Conservation (phyloP, 208 protist genomes). For the Acanthamoeba sp. region DNA sequence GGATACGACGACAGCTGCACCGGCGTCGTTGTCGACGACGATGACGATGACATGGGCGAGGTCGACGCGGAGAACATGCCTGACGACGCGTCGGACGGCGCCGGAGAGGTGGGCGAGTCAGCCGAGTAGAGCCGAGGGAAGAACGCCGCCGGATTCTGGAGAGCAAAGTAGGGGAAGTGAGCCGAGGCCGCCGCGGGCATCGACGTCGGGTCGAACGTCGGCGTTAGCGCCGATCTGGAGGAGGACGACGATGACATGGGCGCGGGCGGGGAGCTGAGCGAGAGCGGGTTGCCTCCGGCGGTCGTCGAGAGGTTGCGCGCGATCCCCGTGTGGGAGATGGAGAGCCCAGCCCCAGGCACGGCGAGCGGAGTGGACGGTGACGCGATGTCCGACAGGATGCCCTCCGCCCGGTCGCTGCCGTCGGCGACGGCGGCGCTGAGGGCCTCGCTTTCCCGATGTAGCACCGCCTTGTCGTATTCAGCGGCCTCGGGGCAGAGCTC, state of each 20-base stretch:
- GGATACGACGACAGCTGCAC: background rate
- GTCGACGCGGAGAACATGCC: background rate
- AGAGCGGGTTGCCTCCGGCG: background rate
- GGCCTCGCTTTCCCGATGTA: too few relatives aligned
- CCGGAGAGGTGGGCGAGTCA: background rate
- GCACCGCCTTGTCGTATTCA: slow-evolving; percentile 13
- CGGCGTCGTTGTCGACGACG: background rate
- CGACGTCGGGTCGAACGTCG: background rate
- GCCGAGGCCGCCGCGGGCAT: background rate
- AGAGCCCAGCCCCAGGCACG: background rate
- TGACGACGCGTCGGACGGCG: background rate
- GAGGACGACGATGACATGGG: too few relatives aligned
- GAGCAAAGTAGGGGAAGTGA: background rate
- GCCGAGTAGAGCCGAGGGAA: background rate
- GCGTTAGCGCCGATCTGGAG: background rate
- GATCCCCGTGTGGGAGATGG: background rate
- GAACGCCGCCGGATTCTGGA: background rate
- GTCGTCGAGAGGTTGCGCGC: background rate
- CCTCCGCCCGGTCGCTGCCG: too few relatives aligned
- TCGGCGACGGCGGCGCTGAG: too few relatives aligned
- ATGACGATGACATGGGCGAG: background rate
- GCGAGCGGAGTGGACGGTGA: background rate
- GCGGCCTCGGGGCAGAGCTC: slow-evolving; percentile 21
- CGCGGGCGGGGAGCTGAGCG: background rate
- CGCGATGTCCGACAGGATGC: too few relatives aligned